Evolutionary conservation across 148 eudicot genomes (phyloP).

Genomic region (Euryodendron excelsum): DNA sequence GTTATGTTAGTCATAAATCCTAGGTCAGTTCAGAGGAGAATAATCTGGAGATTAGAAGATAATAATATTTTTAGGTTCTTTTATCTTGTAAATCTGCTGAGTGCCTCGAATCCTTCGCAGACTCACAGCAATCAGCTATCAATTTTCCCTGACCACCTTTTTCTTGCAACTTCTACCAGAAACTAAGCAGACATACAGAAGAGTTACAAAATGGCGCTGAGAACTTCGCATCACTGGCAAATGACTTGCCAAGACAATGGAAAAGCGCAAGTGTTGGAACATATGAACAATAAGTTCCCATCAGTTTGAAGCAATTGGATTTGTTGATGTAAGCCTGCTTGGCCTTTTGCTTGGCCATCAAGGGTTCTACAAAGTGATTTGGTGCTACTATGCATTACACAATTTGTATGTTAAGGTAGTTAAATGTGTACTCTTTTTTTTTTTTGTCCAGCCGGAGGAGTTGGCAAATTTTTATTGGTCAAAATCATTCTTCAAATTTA

Average conservation of each 20-base stretch:
- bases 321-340: background rate
- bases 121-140: too few relatives aligned
- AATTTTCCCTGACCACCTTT: background rate
- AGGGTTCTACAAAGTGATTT: background rate
- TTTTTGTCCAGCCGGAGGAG: background rate
- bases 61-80: background rate
- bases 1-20: background rate
- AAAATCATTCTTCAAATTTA: too few relatives aligned
- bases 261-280: constrained; percentile 93
- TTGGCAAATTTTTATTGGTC: background rate
- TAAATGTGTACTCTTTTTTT: background rate
- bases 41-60: background rate
- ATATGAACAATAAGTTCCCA: constrained; percentile 28
- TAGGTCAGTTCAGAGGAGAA: background rate
- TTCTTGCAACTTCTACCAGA: constrained; percentile 37
- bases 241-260: constrained; percentile 75
- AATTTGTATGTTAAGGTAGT: background rate
- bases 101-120: background rate
- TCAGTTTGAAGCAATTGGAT: background rate
- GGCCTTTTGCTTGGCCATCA: background rate
- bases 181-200: constrained; percentile 59
- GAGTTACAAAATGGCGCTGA: constrained; percentile 80
- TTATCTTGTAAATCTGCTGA: background rate
- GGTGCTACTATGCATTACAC: background rate
- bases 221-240: constrained; percentile 77